A percentile compares a stretch with the other conserved stretches of the same genome.
phyloP scores from a whole-genome alignment of 192 early-diverging fungal species.

The Backusella psychrophila region DNA sequence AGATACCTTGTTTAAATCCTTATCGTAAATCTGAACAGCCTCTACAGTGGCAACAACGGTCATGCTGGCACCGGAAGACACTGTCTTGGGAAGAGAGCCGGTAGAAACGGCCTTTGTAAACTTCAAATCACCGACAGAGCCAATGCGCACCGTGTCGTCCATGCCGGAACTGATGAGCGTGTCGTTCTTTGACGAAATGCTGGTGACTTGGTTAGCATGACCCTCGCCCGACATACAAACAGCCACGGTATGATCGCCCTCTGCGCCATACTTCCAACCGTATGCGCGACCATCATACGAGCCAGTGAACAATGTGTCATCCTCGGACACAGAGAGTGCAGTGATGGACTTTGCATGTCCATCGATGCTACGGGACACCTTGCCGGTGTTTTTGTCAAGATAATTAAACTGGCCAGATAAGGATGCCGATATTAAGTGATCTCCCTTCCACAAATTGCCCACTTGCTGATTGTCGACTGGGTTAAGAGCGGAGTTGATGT shows the following conservation, averaged over 20 bases:
- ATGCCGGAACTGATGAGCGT: slow-evolving; percentile 65
- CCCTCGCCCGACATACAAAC: slow-evolving; percentile 56
- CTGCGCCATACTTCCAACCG: slow-evolving; percentile 59
- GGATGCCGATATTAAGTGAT: slow-evolving; percentile 73
- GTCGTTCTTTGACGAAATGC: slow-evolving; percentile 43
- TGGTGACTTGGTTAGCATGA: slow-evolving; percentile 77
- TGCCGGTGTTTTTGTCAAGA: slow-evolving; percentile 58
- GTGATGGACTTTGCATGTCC: slow-evolving; percentile 89
- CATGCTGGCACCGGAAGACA: slow-evolving; percentile 49
- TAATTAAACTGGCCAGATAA: slow-evolving; percentile 88
- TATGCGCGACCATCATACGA: slow-evolving; percentile 93
- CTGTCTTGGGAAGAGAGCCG: slow-evolving; percentile 47
- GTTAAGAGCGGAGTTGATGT: slow-evolving; percentile 33
- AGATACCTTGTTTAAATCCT: slow-evolving; percentile 40
- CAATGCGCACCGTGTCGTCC: slow-evolving; percentile 66
- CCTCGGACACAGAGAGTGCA: slow-evolving; percentile 54
- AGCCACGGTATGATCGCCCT: slow-evolving; percentile 37
- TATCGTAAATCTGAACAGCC: slow-evolving; percentile 49
- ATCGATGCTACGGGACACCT: slow-evolving; percentile 48
- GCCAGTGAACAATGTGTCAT: slow-evolving; percentile 74
- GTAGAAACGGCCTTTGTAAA: slow-evolving; percentile 42
- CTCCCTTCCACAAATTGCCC: slow-evolving; percentile 86
- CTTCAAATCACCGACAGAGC: slow-evolving; percentile 21
- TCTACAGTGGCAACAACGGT: slow-evolving; percentile 54
- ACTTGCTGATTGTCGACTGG: slow-evolving; percentile 84